These are phyloP conservation scores for Aegilops sharonensis DNA, from an alignment of 176 grass and related monocot genomes.

Conservation along the genomic window DNA sequence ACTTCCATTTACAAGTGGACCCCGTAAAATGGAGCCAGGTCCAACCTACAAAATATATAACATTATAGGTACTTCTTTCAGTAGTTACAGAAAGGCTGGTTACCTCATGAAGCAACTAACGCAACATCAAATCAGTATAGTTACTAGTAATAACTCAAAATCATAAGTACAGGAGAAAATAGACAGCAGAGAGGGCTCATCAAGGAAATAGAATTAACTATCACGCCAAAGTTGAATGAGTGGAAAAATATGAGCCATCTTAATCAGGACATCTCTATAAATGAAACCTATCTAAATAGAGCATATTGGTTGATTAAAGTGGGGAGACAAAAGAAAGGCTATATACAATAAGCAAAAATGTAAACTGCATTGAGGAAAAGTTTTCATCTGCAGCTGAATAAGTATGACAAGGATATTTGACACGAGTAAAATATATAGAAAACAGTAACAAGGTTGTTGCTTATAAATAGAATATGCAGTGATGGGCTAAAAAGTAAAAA, in stretches of 20 bases:
- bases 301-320: background rate
- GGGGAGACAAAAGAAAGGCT: background rate
- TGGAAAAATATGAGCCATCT: conserved; percentile 1
- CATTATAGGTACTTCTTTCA: conserved; percentile 2
- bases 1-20: conserved; percentile 81
- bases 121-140: background rate
- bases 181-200: background rate
- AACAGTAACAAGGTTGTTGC: background rate
- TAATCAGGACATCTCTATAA: background rate
- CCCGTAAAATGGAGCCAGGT: conserved; percentile 81
- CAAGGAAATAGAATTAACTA: background rate
- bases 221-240: background rate
- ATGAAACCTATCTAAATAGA: background rate
- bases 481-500: background rate
- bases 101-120: conserved; percentile 5
- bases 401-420: conserved; percentile 4
- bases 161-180: background rate
- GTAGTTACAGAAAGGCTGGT: background rate
- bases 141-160: background rate
- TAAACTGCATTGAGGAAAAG: background rate
- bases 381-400: background rate
- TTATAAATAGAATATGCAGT: background rate
- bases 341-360: background rate
- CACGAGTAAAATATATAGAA: background rate
- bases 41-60: conserved; percentile 80